These are phyloP conservation scores for Proliferodiscus dingleyae DNA, from an alignment of 2,329 filamentous ascomycete genomes.

Conservation along the genomic window DNA sequence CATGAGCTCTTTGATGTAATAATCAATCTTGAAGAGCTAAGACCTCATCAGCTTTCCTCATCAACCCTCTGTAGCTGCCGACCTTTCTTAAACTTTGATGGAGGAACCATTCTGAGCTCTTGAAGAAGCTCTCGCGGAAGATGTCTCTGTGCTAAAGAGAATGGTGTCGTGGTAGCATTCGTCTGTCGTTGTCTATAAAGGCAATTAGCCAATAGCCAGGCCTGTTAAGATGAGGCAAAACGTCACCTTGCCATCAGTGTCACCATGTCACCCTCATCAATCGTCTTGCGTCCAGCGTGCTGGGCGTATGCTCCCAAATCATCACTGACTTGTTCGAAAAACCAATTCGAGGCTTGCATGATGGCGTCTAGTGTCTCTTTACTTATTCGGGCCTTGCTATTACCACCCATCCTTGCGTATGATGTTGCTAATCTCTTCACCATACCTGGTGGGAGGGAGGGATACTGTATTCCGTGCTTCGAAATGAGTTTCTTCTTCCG, in stretches of 20 bases:
- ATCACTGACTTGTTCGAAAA: conserved; percentile 81
- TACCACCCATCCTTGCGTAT: conserved; percentile 62
- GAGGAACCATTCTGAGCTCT: conserved; percentile 68
- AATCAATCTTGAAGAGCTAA: no score
- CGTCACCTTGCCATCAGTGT: conserved; percentile 78
- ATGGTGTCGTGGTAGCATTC: conserved; percentile 65
- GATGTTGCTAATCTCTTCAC: conserved; percentile 70
- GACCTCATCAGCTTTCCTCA: conserved; percentile 36
- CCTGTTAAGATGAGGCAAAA: no score
- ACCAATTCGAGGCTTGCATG: conserved; percentile 81
- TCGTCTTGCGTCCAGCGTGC: conserved; percentile 77
- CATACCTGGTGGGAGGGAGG: conserved; percentile 65
- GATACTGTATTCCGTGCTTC: conserved; percentile 68
- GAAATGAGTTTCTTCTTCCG: conserved; percentile 56
- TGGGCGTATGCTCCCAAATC: conserved; percentile 75
- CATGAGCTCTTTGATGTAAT: no score
- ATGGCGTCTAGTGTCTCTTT: conserved; percentile 71
- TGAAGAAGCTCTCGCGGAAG: conserved; percentile 79
- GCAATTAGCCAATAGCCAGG: conserved; percentile 30
- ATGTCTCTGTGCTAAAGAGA: conserved; percentile 79
- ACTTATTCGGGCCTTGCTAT: conserved; percentile 63
- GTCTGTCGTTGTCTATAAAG: conserved; percentile 69
- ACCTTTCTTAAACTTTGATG: conserved; percentile 42
- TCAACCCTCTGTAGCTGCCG: conserved; percentile 34
- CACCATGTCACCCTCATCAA: conserved; percentile 79